phyloP scores from a whole-genome alignment of 306 rosid genomes.

The Vachellia pachyceras region DNA sequence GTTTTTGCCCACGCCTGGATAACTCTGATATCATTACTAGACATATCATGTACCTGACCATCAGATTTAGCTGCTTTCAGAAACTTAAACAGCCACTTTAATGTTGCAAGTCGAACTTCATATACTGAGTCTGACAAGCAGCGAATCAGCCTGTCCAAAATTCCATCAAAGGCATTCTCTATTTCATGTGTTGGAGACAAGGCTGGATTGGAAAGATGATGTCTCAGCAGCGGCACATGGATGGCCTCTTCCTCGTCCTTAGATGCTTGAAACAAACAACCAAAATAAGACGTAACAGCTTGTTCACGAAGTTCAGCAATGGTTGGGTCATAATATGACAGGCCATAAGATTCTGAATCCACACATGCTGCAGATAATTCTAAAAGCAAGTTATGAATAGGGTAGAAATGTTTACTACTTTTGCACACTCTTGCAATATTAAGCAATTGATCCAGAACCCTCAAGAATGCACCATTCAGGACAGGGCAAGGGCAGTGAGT shows the following conservation, averaged over 20 bases:
- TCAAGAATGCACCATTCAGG: conserved; percentile 71
- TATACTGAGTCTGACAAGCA: conserved; percentile 78
- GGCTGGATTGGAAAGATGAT: conserved; percentile 50
- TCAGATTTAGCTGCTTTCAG: conserved; percentile 65
- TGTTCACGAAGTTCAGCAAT: conserved; percentile 80
- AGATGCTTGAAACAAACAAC: conserved; percentile 78
- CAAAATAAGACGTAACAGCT: conserved; percentile 81
- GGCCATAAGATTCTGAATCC: conserved; percentile 59
- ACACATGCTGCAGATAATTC: conserved; percentile 76
- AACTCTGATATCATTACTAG: conserved; percentile 50
- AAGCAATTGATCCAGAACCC: conserved; percentile 82
- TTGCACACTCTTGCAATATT: conserved; percentile 66
- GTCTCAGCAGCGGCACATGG: conserved; percentile 40
- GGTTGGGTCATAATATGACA: conserved; percentile 78
- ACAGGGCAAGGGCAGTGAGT: conserved; percentile 72
- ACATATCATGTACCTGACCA: conserved; percentile 49
- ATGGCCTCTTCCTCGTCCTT: conserved; percentile 54
- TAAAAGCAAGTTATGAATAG: conserved; percentile 63
- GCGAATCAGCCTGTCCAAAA: conserved; percentile 67
- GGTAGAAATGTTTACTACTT: conserved; percentile 44
- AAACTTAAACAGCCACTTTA: conserved; percentile 88
- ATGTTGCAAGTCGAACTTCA: conserved; percentile 90
- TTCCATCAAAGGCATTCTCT: conserved; percentile 56
- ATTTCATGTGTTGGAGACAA: conserved; percentile 47
- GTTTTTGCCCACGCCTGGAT: conserved; percentile 66